Base-by-base conservation (phyloP, 495 filamentous ascomycete genomes). In the Penicillium desertorum region DNA sequence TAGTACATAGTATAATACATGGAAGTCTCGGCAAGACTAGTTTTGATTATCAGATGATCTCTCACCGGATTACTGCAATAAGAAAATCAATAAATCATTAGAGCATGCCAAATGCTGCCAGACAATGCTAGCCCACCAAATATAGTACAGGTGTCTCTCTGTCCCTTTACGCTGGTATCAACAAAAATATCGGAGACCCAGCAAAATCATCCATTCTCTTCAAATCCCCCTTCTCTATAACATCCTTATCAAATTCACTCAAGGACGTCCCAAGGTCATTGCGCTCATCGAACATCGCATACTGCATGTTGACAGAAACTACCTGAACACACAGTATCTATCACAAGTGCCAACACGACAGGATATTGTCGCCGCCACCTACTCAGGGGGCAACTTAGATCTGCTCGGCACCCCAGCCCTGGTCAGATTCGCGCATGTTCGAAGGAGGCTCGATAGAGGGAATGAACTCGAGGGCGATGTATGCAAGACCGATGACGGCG, bases 371-470 rank as follows among this genome's bases (percentile, higher is more conserved):
- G 57, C 32, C 54, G 44, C 30, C 20, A 17, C 34, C 29, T 39
- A 27, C 22, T 22, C 22, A 51, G 14, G 48, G 1, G 16, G 11
- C 32, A 39, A 30, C 34, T 74, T 87, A 96, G 50, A 96, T 87
- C 78, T 94, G 86, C 79, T 96, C 92, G 47, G 90, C 89, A 57
- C 92, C 92, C 92, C 92, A 96, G 62, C 91, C 86, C 55, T 83
- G 87, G 74, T 94, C 91, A 56, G 81, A 80, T 73, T 96, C 92
- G 72, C 94, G 85, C 95, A 99, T 99, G 78, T 96, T 99, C 64
- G 91, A 87, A 19, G 95, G 95, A 20, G 95, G 93, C 80, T 99
- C 94, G 68, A 99, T 96, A 39, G 86, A 92, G 0, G 95, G 94
- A 55, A 97, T 86, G 74, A 91, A 99, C 76, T 98, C 92, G 61